Evolutionary conservation across 2,329 filamentous ascomycete genomes (phyloP), one percentile per base, ranked within the genome.

Genomic region (Colletotrichum phormii): DNA sequence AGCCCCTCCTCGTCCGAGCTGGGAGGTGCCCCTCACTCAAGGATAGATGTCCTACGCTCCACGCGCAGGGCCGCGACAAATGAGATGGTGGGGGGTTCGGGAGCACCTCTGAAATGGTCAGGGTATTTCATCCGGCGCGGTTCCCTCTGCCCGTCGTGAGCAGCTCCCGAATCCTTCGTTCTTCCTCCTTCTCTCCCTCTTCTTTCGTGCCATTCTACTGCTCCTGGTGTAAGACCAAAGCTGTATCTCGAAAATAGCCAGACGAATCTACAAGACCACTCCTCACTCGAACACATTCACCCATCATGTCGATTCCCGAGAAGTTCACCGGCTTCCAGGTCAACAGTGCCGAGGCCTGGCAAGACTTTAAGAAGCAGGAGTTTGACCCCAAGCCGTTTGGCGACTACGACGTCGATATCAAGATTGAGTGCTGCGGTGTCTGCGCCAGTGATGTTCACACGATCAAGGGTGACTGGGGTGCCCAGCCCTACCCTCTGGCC

Each of bases 341-440:
- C 78, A 81, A 88, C 70, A 84, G 84, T 67, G 81, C 87, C 29
- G 86, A 87, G 63, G 86, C 84, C 58, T 90, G 87, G 86, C 82
- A 88, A 75, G 86, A 91, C 72, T 91, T 92, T 79, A 86, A 92
- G 78, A 93, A 94, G 84, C 91, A 92, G 79, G 82, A 95, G 86
- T 95, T 94, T 86, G 89, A 91, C 77, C 91, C 95, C 71, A 97
- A 97, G 86, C 93, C 93, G 22, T 97, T 97, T 81, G 94, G 92
- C 76, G 94, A 95, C 81, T 89, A 94, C 82, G 95, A 98, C 80
- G 90, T 98, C 78, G 95, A 97, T 81, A 90, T 98, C 83, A 93
- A 95, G 86, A 92, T 98, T 78, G 91, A 95, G 76, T 92, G 90
- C 80, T 96, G 94, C 79, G 93, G 94, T 79, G 88, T 95, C 65